Conservation (phyloP, 208 protist species). For the Leishmania tarentolae region DNA sequence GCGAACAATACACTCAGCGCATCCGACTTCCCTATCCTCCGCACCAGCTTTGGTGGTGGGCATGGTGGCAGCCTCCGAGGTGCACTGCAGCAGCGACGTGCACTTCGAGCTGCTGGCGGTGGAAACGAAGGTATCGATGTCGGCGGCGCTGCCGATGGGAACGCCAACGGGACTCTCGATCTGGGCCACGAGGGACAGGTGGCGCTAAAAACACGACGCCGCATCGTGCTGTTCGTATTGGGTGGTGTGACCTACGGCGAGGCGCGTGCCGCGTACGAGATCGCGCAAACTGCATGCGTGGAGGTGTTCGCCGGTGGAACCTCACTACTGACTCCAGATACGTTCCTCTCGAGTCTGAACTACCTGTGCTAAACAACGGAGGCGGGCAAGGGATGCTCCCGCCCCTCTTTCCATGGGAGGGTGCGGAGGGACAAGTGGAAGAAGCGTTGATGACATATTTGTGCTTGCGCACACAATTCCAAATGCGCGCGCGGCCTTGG, state of each 20-base stretch:
- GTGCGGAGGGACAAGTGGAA: neutral
- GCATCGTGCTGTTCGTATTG: conserved; percentile 77
- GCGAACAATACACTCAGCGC: conserved; percentile 47
- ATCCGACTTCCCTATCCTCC: conserved; percentile 66
- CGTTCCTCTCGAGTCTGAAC: conserved; percentile 44
- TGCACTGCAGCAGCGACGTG: conserved; percentile 19
- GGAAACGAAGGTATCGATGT: conserved; percentile 5
- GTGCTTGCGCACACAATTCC: no score
- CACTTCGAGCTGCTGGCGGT: conserved; percentile 2
- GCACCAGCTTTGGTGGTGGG: conserved; percentile 18
- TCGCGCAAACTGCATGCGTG: conserved; percentile 43
- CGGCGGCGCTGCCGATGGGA: conserved; percentile 9
- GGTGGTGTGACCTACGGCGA: conserved; percentile 78
- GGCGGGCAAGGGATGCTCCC: neutral
- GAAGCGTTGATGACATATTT: neutral
- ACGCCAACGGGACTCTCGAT: conserved; percentile 39
- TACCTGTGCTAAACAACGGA: conserved; percentile 29
- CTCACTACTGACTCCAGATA: conserved; percentile 54
- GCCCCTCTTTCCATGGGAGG: neutral
- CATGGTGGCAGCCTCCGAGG: conserved; percentile 10
- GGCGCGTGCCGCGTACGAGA: conserved; percentile 66
- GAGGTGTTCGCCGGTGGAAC: conserved; percentile 78
- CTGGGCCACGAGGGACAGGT: conserved; percentile 54
- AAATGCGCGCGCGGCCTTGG: neutral
- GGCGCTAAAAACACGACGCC: conserved; percentile 41